A percentile compares a stretch with the other conserved stretches of the same genome.
phyloP scores from a whole-genome alignment of 345 rosid species.

The Hibiscus syriacus region DNA sequence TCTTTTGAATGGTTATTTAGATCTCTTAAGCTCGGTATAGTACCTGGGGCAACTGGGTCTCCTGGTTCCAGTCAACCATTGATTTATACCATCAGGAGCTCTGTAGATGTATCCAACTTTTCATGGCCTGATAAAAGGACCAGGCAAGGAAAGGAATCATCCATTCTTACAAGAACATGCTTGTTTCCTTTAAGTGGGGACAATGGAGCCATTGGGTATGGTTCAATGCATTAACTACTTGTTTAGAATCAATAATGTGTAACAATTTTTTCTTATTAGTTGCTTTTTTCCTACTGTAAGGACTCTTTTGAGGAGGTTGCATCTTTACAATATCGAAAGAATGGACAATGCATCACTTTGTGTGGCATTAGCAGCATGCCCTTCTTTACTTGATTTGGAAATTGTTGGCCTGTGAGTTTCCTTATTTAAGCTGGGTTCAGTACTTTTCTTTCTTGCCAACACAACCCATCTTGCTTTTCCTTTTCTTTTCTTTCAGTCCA shows the following conservation, averaged over 20 bases:
- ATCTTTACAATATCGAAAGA: constrained; percentile 64
- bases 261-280: constrained; percentile 6
- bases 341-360: constrained; percentile 48
- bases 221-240: constrained; percentile 1
- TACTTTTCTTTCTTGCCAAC: neutral
- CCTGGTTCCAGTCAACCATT: constrained; percentile 48
- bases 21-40: constrained; percentile 74
- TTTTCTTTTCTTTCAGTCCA: neutral
- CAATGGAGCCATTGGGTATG: constrained; percentile 52
- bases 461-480: neutral
- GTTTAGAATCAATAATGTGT: neutral
- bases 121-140: constrained; percentile 73
- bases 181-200: constrained; percentile 50
- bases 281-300: constrained; percentile 24
- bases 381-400: constrained; percentile 71
- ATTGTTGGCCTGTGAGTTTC: constrained; percentile 80
- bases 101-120: constrained; percentile 50
- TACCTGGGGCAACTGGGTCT: constrained; percentile 45
- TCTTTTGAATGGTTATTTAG: constrained; percentile 28
- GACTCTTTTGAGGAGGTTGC: constrained; percentile 63
- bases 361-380: constrained; percentile 56
- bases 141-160: constrained; percentile 65
- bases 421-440: constrained; percentile 4
- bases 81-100: constrained; percentile 50
- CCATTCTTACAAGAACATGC: constrained; percentile 60